Conservation (phyloP, 306 rosid species). For the Rosa chinensis region DNA sequence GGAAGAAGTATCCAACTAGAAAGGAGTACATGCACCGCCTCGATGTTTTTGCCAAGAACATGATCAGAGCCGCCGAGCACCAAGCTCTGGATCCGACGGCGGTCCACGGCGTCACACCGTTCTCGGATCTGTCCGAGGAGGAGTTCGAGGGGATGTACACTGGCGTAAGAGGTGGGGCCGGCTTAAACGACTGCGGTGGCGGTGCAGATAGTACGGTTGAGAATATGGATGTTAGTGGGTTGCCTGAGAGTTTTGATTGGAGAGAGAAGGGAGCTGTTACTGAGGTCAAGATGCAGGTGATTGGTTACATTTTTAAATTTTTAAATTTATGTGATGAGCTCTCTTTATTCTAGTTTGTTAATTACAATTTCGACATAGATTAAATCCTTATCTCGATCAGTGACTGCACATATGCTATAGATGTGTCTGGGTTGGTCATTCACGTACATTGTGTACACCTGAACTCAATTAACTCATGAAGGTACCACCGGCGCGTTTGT, state of each 20-base stretch:
- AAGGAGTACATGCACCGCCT: slow-evolving; percentile 78
- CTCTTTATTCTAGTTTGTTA: no score
- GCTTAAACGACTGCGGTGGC: not conserved
- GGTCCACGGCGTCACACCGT: slow-evolving; percentile 77
- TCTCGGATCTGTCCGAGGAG: slow-evolving; percentile 64
- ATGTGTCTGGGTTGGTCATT: no score
- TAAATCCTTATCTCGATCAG: not conserved
- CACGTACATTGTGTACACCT: no score
- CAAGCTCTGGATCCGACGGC: slow-evolving; percentile 85
- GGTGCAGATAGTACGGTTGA: slow-evolving; percentile 12
- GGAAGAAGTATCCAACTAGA: slow-evolving; percentile 52
- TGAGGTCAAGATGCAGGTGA: slow-evolving; percentile 83
- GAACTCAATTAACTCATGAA: not conserved
- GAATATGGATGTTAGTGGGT: slow-evolving; percentile 37
- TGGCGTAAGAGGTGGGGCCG: slow-evolving; percentile 44
- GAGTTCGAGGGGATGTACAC: slow-evolving; percentile 67
- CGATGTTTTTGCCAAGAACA: slow-evolving; percentile 57
- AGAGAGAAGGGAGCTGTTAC: slow-evolving; percentile 90
- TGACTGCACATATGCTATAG: no score
- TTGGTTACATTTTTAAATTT: not conserved
- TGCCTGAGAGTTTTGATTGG: slow-evolving; percentile 91
- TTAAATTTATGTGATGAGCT: not conserved
- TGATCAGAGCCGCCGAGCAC: slow-evolving; percentile 69
- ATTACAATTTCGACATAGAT: not conserved
- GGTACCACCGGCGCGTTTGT: not conserved